Conservation (phyloP, 2,329 filamentous ascomycete genomes). For the Beauveria sp. region DNA sequence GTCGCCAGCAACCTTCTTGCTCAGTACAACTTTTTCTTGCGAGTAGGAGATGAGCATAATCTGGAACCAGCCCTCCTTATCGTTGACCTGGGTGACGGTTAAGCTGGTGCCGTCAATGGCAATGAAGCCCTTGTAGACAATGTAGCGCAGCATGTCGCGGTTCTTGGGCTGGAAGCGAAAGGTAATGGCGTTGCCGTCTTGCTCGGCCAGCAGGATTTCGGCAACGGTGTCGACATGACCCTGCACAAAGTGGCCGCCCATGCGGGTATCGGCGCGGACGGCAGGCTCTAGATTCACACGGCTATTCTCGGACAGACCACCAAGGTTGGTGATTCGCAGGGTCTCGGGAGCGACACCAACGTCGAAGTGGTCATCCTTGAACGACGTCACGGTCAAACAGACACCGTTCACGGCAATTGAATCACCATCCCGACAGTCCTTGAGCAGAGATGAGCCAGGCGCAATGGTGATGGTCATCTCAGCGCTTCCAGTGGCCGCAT, state of each 20-base stretch:
- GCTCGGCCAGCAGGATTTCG: constrained; percentile 60
- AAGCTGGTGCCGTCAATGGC: constrained; percentile 90
- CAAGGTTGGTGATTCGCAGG: constrained; percentile 91
- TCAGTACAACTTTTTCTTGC: constrained; percentile 82
- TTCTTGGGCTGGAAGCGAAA: constrained; percentile 73
- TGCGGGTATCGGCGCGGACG: constrained; percentile 82
- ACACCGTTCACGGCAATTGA: constrained; percentile 94
- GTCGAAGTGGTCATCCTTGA: constrained; percentile 58
- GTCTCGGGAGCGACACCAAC: constrained; percentile 95
- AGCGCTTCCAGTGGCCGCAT: constrained; percentile 80
- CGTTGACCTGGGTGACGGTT: constrained; percentile 81
- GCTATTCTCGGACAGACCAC: constrained; percentile 55
- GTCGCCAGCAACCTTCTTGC: constrained; percentile 69
- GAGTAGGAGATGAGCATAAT: constrained; percentile 98
- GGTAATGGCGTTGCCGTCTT: constrained; percentile 85
- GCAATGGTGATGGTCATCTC: constrained; percentile 76
- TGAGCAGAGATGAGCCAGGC: constrained; percentile 62
- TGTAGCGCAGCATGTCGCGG: constrained; percentile 65
- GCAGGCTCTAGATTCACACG: constrained; percentile 90
- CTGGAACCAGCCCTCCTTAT: constrained; percentile 77
- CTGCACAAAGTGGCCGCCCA: constrained; percentile 98
- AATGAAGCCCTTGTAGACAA: constrained; percentile 95
- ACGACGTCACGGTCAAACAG: constrained; percentile 77
- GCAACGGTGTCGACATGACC: constrained; percentile 93
- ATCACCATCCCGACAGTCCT: constrained; percentile 80